Conservation (phyloP, 2,329 filamentous ascomycete genomes). For the Xylaria polymorpha region DNA sequence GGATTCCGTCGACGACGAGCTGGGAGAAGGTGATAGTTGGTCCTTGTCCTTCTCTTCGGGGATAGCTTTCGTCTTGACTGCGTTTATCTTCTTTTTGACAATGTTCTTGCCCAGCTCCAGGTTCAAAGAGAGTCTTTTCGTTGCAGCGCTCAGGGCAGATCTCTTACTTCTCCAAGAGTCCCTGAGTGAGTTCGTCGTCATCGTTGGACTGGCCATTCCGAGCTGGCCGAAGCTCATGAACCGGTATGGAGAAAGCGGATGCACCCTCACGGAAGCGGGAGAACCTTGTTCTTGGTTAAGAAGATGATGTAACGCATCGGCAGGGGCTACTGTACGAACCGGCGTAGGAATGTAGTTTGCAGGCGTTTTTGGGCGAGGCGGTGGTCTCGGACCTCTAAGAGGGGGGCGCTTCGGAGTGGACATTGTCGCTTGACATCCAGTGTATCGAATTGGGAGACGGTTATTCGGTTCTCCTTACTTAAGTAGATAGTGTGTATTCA, state of each 20-base stretch:
- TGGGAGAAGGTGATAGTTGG: slow-evolving; percentile 11
- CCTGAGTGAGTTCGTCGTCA: background rate
- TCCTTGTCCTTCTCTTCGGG: background rate
- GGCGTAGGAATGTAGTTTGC: slow-evolving; percentile 29
- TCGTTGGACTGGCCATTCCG: background rate
- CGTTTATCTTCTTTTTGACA: background rate
- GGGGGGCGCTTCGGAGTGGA: slow-evolving; percentile 9
- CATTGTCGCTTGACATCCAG: slow-evolving; percentile 9
- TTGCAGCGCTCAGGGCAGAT: slow-evolving; percentile 9
- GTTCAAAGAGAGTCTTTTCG: background rate
- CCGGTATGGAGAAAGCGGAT: background rate
- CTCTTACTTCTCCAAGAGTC: slow-evolving; percentile 18
- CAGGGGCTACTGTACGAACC: slow-evolving; percentile 9
- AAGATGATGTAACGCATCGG: slow-evolving; percentile 12
- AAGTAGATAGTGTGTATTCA: background rate
- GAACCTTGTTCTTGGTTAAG: slow-evolving; percentile 23
- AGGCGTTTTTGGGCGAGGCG: slow-evolving; percentile 26
- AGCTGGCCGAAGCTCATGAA: slow-evolving; percentile 16
- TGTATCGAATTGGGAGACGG: background rate
- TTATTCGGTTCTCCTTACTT: background rate
- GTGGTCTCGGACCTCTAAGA: background rate
- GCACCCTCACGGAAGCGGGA: background rate
- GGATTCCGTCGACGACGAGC: slow-evolving; percentile 10
- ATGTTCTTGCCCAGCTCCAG: slow-evolving; percentile 8
- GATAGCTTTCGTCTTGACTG: background rate